Evolutionary conservation across 768 basidiomycete genomes (phyloP).

Genomic region (Xerocomellus dryophilus): DNA sequence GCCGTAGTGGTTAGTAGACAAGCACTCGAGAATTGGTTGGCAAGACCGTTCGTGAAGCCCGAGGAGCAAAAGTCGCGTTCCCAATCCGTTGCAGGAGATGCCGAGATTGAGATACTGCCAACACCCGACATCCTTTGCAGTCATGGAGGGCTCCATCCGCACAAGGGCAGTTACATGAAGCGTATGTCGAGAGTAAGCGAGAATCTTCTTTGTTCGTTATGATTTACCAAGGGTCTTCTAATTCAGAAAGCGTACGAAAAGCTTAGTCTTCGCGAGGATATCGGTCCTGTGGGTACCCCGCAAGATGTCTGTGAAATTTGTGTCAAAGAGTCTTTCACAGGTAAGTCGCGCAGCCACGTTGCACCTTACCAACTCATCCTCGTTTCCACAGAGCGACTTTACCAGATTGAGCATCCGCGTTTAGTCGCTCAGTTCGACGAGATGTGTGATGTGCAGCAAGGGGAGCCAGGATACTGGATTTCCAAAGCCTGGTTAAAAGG

Average conservation of each 20-base stretch:
- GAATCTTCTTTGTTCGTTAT: neutral
- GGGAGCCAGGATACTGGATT: slow-evolving; percentile 59
- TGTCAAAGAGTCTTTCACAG: slow-evolving; percentile 53
- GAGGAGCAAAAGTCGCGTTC: slow-evolving; percentile 21
- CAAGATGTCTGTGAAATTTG: slow-evolving; percentile 62
- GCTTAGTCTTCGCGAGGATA: slow-evolving; percentile 38
- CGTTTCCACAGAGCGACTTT: slow-evolving; percentile 54
- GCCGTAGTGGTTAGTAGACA: slow-evolving; percentile 58
- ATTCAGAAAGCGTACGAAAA: slow-evolving; percentile 26
- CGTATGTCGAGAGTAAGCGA: slow-evolving; percentile 53
- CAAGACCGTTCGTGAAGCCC: slow-evolving; percentile 31
- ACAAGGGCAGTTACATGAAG: slow-evolving; percentile 62
- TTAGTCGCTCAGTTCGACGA: slow-evolving; percentile 59
- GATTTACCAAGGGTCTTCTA: neutral
- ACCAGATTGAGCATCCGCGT: slow-evolving; percentile 64
- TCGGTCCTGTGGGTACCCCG: slow-evolving; percentile 47
- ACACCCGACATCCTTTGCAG: slow-evolving; percentile 55
- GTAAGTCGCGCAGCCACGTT: slow-evolving; percentile 33
- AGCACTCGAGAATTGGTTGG: slow-evolving; percentile 61
- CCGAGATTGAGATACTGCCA: slow-evolving; percentile 22
- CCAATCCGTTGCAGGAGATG: slow-evolving; percentile 15
- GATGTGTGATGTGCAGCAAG: slow-evolving; percentile 41
- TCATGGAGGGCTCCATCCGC: slow-evolving; percentile 63
- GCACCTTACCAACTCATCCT: neutral
- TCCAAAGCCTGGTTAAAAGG: slow-evolving; percentile 81